phyloP scores from a whole-genome alignment of 2,329 filamentous ascomycete genomes.

The Pseudogymnoascus sp. region DNA sequence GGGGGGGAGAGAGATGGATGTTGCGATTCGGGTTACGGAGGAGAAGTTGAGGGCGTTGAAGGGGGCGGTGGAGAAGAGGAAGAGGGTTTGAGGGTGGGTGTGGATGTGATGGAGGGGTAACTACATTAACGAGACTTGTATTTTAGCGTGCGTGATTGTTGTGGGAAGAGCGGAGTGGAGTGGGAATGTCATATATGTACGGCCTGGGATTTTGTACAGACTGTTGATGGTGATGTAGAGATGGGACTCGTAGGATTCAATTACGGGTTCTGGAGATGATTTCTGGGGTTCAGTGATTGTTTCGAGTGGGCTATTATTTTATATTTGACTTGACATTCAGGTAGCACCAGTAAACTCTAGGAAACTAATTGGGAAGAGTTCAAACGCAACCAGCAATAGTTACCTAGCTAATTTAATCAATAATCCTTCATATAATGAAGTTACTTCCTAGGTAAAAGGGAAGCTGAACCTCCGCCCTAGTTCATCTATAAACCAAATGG shows the following conservation, averaged over 20 bases:
- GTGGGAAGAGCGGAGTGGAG: background rate
- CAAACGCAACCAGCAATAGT: no score
- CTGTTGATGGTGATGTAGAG: background rate
- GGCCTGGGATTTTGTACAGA: background rate
- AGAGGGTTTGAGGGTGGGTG: background rate
- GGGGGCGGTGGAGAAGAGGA: slow-evolving; percentile 54
- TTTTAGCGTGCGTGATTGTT: slow-evolving; percentile 5
- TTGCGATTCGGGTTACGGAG: slow-evolving; percentile 60
- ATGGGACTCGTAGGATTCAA: background rate
- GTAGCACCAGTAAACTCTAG: background rate
- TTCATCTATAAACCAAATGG: no score
- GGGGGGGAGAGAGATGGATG: slow-evolving; percentile 29
- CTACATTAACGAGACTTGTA: slow-evolving; percentile 8
- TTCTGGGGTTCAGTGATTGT: background rate
- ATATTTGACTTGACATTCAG: background rate
- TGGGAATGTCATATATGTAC: background rate
- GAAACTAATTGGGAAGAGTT: no score
- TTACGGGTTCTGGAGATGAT: background rate
- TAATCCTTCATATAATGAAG: no score
- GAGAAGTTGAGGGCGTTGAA: slow-evolving; percentile 75
- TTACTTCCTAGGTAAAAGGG: no score
- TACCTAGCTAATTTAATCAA: no score
- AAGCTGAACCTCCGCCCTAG: no score
- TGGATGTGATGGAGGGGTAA: background rate
- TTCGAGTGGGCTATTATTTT: background rate